Evolutionary conservation across 345 rosid genomes (phyloP).

Genomic region (Viola odorata): DNA sequence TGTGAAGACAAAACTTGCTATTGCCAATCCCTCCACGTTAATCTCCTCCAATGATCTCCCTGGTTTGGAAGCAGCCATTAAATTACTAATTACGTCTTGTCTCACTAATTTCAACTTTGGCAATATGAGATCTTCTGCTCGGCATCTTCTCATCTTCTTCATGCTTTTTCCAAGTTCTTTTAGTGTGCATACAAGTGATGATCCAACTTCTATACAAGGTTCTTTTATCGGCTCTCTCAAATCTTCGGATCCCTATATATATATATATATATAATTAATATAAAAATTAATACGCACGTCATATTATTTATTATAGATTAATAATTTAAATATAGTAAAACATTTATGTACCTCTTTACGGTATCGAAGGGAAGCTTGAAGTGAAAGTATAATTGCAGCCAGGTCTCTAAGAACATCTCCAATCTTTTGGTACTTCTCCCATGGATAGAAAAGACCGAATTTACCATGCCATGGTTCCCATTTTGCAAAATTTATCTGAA

Average conservation of each 20-base stretch:
- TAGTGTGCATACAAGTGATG: slow-evolving; percentile 38
- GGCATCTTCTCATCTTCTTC: slow-evolving; percentile 38
- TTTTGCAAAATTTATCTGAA: slow-evolving; percentile 73
- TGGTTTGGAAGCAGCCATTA: slow-evolving; percentile 13
- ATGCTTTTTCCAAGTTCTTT: slow-evolving; percentile 58
- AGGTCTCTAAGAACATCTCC: slow-evolving; percentile 56
- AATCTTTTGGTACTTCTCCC: slow-evolving; percentile 57
- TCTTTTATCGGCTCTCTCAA: slow-evolving; percentile 35
- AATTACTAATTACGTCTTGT: slow-evolving; percentile 26
- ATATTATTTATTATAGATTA: no score
- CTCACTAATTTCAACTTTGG: slow-evolving; percentile 43
- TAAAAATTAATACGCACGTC: not conserved
- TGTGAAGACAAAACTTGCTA: slow-evolving; percentile 41
- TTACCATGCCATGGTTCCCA: slow-evolving; percentile 97
- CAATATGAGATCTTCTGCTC: slow-evolving; percentile 17
- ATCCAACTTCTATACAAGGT: slow-evolving; percentile 30
- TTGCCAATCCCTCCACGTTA: slow-evolving; percentile 28
- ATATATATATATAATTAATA: not conserved
- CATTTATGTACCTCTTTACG: slow-evolving; percentile 32
- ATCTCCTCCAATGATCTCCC: slow-evolving; percentile 13
- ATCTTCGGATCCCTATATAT: slow-evolving; percentile 14
- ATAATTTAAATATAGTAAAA: no score
- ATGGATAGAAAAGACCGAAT: slow-evolving; percentile 71
- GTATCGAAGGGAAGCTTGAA: slow-evolving; percentile 32
- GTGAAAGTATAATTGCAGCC: slow-evolving; percentile 38